These are phyloP conservation scores for Mollisiaceae sp. DNA, from an alignment of 2,329 filamentous ascomycete genomes.

Conservation along the genomic window DNA sequence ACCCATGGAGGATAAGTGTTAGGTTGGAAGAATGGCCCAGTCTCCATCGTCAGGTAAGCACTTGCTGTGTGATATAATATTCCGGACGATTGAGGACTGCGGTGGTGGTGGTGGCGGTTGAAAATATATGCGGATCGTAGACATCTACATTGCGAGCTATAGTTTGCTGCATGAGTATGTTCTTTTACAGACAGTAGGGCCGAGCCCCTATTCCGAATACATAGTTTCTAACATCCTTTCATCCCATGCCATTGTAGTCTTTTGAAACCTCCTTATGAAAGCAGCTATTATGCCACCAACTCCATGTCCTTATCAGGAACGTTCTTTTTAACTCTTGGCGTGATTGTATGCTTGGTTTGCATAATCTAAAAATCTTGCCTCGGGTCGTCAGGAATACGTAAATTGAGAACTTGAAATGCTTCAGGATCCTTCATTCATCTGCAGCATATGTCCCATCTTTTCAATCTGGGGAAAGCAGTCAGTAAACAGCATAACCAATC, in stretches of 20 bases:
- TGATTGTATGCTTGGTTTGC: no score
- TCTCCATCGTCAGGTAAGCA: not conserved
- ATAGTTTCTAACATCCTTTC: not conserved
- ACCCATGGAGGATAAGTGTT: not conserved
- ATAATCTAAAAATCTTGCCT: not conserved
- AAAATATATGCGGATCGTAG: not conserved
- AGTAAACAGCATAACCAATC: not conserved
- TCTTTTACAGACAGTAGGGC: not conserved
- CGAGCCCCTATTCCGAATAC: not conserved
- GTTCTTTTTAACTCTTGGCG: not conserved
- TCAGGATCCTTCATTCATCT: conserved; percentile 48
- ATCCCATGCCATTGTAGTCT: not conserved
- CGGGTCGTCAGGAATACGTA: not conserved
- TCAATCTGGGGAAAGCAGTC: conserved; percentile 63
- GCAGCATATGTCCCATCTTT: conserved; percentile 84
- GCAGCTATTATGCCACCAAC: not conserved
- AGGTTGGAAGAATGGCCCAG: not conserved
- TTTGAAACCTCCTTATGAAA: not conserved
- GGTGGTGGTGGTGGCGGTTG: no score
- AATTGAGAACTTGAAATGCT: not conserved
- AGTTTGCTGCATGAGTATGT: not conserved
- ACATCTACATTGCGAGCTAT: not conserved
- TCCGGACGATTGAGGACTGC: not conserved
- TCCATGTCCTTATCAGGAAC: no score
- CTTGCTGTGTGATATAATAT: not conserved